Evolutionary conservation across 2,329 filamentous ascomycete species (phyloP), one percentile per base, ranked within the genome.

Genomic region (Calonectria henricotiae): DNA sequence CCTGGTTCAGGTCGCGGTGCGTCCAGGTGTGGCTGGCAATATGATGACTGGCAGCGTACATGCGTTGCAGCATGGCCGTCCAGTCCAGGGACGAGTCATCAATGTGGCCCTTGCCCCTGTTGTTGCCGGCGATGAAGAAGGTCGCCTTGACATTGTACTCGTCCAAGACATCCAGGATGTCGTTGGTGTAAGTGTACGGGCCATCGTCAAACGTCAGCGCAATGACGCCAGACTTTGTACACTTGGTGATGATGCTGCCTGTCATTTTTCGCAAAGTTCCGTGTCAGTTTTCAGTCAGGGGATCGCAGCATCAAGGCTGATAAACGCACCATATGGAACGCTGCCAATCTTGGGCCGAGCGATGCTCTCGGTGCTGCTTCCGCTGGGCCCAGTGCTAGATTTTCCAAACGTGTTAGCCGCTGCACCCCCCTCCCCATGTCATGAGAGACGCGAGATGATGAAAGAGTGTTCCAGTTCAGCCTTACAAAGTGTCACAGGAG

Each of bases 201-300:
- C 85, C 85, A 62, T 87, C 86, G 71, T 87, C 86, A 73, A 83
- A 86, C 0, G 85, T 86, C 30, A 87, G 77, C 1, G 86, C 85
- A 43, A 85, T 78, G 65, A 79, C 78, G 25, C 80, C 82, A 1
- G 81, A 79, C 13, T 70, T 70, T 1, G 75, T 80, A 71, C 83
- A 84, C 12, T 75, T 79, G 0, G 78, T 85, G 71, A 84, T 82
- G 65, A 76, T 69, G 41, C 72, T 75, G 41, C 82, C 81, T 83
- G 47, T 27, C 15, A 13, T 47, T 11, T 20, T 61, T 25, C n/a
- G 20, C 7, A 46, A 46, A 46, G 23, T 5, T 2, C 8, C 17
- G 20, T 46, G 73, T 79, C 65, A 80, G 76, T 47, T 17, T 27
- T 49, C 32, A 60, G 71, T 73, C 65, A 32, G 41, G 20, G 39